phyloP scores from a whole-genome alignment of 164 flowering plant genomes.

The Piper betle region DNA sequence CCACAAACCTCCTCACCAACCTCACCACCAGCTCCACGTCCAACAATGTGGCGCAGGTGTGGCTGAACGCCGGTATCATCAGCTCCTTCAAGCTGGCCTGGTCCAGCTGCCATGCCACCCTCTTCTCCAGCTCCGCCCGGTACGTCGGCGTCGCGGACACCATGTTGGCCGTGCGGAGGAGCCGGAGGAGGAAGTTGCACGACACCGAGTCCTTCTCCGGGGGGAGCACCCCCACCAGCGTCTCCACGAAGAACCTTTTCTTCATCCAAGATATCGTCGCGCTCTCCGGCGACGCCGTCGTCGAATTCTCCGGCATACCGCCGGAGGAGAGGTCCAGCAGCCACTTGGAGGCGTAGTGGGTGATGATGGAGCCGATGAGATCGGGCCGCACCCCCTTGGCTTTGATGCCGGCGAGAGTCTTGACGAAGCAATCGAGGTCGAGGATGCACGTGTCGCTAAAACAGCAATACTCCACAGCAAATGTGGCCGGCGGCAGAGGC shows the following conservation, averaged over 20 bases:
- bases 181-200: slow-evolving; percentile 66
- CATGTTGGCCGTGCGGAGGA: slow-evolving; percentile 60
- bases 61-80: slow-evolving; percentile 74
- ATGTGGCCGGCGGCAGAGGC: slow-evolving; percentile 12
- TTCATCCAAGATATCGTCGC: slow-evolving; percentile 55
- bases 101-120: slow-evolving; percentile 62
- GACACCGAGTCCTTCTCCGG: slow-evolving; percentile 61
- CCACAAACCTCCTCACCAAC: slow-evolving; percentile 44
- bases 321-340: slow-evolving; percentile 52
- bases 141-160: slow-evolving; percentile 37
- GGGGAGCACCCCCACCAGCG: slow-evolving; percentile 64
- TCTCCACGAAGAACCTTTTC: slow-evolving; percentile 64
- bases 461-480: slow-evolving; percentile 29
- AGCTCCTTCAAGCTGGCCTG: slow-evolving; percentile 67
- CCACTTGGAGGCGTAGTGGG: slow-evolving; percentile 82
- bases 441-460: slow-evolving; percentile 57
- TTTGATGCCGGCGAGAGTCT: slow-evolving; percentile 51
- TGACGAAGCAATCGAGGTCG: slow-evolving; percentile 73
- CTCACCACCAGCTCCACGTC: slow-evolving; percentile 57
- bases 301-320: neutral
- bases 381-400: slow-evolving; percentile 70
- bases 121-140: slow-evolving; percentile 52
- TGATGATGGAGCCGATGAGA: slow-evolving; percentile 66
- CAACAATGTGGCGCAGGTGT: slow-evolving; percentile 51
- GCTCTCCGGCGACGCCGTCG: slow-evolving; percentile 25